These are phyloP conservation scores for Penicillium pulvis DNA, from an alignment of 495 filamentous ascomycete species.

Conservation along the genomic window DNA sequence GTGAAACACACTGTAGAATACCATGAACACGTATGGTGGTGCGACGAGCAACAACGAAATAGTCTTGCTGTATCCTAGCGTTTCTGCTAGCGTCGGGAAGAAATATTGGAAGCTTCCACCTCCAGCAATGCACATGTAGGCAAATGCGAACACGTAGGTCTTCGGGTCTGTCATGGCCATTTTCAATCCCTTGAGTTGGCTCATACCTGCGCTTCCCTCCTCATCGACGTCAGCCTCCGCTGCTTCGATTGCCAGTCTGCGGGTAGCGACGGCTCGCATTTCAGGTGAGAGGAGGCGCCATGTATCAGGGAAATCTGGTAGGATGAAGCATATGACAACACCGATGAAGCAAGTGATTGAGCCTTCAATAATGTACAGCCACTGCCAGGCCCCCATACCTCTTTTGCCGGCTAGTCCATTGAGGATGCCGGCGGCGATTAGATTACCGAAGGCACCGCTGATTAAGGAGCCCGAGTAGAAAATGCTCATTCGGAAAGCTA, in stretches of 20 bases:
- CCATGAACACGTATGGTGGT: constrained; percentile 55
- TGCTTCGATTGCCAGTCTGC: constrained; percentile 45
- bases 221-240: constrained; percentile 50
- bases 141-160: constrained; percentile 45
- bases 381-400: constrained; percentile 46
- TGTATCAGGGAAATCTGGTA: constrained; percentile 47
- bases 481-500: constrained; percentile 55
- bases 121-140: constrained; percentile 48
- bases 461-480: constrained; percentile 65
- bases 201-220: constrained; percentile 33
- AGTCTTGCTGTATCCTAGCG: constrained; percentile 42
- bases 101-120: constrained; percentile 52
- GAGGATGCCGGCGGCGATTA: constrained; percentile 55
- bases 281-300: constrained; percentile 43
- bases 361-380: constrained; percentile 51
- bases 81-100: constrained; percentile 49
- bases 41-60: constrained; percentile 50
- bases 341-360: constrained; percentile 40
- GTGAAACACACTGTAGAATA: constrained; percentile 43
- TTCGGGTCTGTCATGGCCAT: constrained; percentile 49
- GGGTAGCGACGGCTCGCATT: constrained; percentile 48
- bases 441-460: constrained; percentile 60
- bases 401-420: constrained; percentile 34
- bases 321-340: constrained; percentile 33
- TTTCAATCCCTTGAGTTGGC: constrained; percentile 47